A percentile compares a stretch with the other conserved stretches of the same genome.
Evolutionary conservation across 2,329 filamentous ascomycete genomes (phyloP).

Genomic region (Xylariaceae sp.): DNA sequence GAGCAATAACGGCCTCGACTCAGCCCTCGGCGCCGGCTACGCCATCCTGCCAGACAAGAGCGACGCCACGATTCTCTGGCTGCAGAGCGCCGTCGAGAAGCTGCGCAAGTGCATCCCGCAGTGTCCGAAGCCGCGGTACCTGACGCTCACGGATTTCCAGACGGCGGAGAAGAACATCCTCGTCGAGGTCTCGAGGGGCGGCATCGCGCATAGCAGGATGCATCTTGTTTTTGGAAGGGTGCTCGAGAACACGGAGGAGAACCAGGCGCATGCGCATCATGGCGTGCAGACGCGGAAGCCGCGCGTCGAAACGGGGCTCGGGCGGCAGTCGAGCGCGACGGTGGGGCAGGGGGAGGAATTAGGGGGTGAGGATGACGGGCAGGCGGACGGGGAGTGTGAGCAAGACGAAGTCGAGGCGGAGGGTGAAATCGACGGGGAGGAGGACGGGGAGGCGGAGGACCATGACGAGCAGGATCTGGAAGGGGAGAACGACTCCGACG

Average conservation of each 20-base stretch:
- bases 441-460: background rate
- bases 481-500: constrained; percentile 17
- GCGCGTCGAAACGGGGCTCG: constrained; percentile 1
- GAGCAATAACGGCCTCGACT: constrained; percentile 13
- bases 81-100: constrained; percentile 26
- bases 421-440: background rate
- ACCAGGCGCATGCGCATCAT: constrained; percentile 7
- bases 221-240: constrained; percentile 25
- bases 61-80: constrained; percentile 27
- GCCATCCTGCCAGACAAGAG: constrained; percentile 29
- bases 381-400: constrained; percentile 7
- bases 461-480: constrained; percentile 17
- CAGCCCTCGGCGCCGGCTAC: constrained; percentile 26
- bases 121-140: constrained; percentile 23
- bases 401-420: background rate
- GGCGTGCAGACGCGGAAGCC: constrained; percentile 13
- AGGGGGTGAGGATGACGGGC: background rate
- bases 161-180: constrained; percentile 27
- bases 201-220: constrained; percentile 16
- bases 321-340: background rate
- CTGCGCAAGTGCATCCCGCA: constrained; percentile 24
- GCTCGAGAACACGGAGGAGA: constrained; percentile 14
- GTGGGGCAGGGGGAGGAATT: background rate
- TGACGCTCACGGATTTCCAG: constrained; percentile 29
- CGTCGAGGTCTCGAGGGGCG: constrained; percentile 24